A percentile compares a stretch with the other conserved stretches of the same genome.
These are phyloP conservation scores for Quercus dentata DNA, from an alignment of 306 rosid genomes.

Conservation along the genomic window DNA sequence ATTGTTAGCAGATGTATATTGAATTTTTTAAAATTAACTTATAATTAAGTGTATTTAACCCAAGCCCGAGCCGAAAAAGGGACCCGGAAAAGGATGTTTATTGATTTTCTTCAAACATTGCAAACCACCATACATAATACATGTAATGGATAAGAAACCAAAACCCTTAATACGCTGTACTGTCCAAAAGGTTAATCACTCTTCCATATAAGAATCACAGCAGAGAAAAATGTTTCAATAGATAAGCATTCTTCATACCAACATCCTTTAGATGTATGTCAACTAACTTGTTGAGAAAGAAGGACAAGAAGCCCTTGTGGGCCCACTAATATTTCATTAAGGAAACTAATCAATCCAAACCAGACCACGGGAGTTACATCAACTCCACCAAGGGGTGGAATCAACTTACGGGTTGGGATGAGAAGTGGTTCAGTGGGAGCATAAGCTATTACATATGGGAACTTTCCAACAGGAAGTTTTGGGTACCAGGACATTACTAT, in stretches of 20 bases:
- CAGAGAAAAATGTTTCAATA: neutral
- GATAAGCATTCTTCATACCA: neutral
- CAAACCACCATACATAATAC: neutral
- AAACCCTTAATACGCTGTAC: neutral
- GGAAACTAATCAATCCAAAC: constrained; percentile 89
- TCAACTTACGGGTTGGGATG: constrained; percentile 66
- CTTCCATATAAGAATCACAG: neutral
- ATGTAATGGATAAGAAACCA: neutral
- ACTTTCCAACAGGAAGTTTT: constrained; percentile 73
- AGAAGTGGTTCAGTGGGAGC: constrained; percentile 95
- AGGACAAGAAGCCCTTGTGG: constrained; percentile 97
- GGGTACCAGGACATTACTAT: constrained; percentile 99
- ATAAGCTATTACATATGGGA: constrained; percentile 83
- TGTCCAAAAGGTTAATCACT: neutral
- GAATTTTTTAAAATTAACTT: no score
- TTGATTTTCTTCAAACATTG: neutral
- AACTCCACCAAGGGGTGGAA: constrained; percentile 91
- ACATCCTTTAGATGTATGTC: neutral
- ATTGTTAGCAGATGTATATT: no score
- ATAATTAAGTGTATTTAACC: no score
- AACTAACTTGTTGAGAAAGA: constrained; percentile 70
- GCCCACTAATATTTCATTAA: constrained; percentile 88
- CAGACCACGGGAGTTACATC: constrained; percentile 94
- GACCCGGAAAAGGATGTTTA: no score
- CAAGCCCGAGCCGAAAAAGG: no score